A percentile compares a stretch with the other conserved stretches of the same genome.
Conservation (phyloP, 2,329 filamentous ascomycete genomes). For the Fusarium devonianum region DNA sequence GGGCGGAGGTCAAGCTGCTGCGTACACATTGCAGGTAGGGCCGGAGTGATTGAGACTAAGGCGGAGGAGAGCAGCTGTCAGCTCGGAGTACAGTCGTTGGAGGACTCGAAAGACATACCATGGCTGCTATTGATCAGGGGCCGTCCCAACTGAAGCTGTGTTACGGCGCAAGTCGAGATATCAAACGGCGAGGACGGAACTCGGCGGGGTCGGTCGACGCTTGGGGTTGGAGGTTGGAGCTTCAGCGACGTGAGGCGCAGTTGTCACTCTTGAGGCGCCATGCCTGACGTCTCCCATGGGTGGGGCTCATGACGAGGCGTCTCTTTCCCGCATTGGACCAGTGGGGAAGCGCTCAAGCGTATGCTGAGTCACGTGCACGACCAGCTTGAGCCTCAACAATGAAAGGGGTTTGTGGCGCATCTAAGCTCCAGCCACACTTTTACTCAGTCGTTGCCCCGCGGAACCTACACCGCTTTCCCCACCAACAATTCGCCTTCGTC, state of each 20-base stretch:
- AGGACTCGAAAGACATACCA: constrained; percentile 25
- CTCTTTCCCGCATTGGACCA: constrained; percentile 13
- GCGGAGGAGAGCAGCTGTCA: constrained; percentile 28
- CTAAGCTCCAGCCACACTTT: constrained; percentile 18
- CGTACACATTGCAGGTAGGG: constrained; percentile 97
- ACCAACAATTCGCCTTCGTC: constrained; percentile 31
- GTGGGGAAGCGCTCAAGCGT: neutral
- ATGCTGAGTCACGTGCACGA: constrained; percentile 18
- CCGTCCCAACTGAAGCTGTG: constrained; percentile 10
- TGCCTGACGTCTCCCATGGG: constrained; percentile 46
- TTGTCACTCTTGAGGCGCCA: constrained; percentile 31
- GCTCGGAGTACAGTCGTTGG: constrained; percentile 10
- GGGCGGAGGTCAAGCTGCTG: constrained; percentile 89
- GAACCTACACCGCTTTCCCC: constrained; percentile 41
- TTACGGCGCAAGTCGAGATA: constrained; percentile 17
- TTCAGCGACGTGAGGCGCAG: constrained; percentile 34
- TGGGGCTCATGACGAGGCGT: constrained; percentile 35
- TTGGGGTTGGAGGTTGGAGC: constrained; percentile 41
- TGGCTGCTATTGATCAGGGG: constrained; percentile 18
- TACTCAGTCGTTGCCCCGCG: constrained; percentile 12
- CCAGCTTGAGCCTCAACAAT: constrained; percentile 22
- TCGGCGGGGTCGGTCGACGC: constrained; percentile 39
- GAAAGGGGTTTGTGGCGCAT: constrained; percentile 15
- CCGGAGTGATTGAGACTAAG: constrained; percentile 90
- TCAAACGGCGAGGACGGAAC: constrained; percentile 26